These are phyloP conservation scores for sorghum (Sorghum bicolor) DNA, from an alignment of 176 grass and related monocot species.

Conservation along the genomic window Sorghum_bicolor_NCBIv3 NC_012878.2:6230501-6231000, in stretches of 20 bases:
- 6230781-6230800: slow-evolving; percentile 38
- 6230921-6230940: neutral
- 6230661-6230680: slow-evolving; percentile 11
- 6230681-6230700: too few species aligned
- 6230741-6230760: slow-evolving; percentile 14
- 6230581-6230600: slow-evolving; percentile 18
- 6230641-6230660: slow-evolving; percentile 1
- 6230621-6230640: neutral
- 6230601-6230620: slow-evolving; percentile 27
- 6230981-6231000: neutral
- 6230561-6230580: slow-evolving; percentile 38
- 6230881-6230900: slow-evolving; percentile 32
- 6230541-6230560: neutral
- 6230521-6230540: slow-evolving; percentile 13
- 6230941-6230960: neutral
- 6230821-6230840: slow-evolving; percentile 35
- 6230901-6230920: neutral
- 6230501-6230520: neutral
- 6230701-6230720: slow-evolving; percentile 33
- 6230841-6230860: slow-evolving; percentile 33
- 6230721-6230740: slow-evolving; percentile 29
- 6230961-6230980: neutral
- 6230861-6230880: slow-evolving; percentile 35
- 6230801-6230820: slow-evolving; percentile 10
- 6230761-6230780: slow-evolving; percentile 38